Conservation (phyloP, 345 rosid species). For the Arabidopsis suecica region DNA sequence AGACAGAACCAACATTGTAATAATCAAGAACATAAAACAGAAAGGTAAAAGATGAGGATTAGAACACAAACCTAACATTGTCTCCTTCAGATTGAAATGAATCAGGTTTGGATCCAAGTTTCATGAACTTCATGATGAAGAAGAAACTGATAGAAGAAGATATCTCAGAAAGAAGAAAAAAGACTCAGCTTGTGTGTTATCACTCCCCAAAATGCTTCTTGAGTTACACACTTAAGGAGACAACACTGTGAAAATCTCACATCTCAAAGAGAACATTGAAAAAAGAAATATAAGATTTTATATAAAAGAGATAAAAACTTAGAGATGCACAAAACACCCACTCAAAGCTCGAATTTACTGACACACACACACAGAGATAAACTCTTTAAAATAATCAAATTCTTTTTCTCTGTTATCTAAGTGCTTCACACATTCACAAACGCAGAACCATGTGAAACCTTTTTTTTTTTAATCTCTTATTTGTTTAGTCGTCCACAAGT, state of each 20-base stretch:
- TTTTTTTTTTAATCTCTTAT: conserved; percentile 17
- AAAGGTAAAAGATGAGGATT: neutral
- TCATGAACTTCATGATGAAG: conserved; percentile 81
- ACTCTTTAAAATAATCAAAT: conserved; percentile 28
- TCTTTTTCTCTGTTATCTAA: conserved; percentile 46
- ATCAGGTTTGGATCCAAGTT: conserved; percentile 91
- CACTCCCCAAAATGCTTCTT: conserved; percentile 52
- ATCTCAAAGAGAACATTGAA: conserved; percentile 46
- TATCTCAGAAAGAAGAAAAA: conserved; percentile 10
- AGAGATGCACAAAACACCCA: conserved; percentile 54
- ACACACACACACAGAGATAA: conserved; percentile 55
- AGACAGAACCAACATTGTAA: conserved; percentile 17
- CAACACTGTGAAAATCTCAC: conserved; percentile 43
- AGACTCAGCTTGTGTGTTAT: neutral
- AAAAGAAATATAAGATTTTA: conserved; percentile 12
- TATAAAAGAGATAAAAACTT: conserved; percentile 21
- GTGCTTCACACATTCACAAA: conserved; percentile 50
- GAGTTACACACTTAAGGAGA: conserved; percentile 49
- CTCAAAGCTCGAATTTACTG: conserved; percentile 71
- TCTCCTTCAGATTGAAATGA: conserved; percentile 75
- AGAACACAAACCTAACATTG: conserved; percentile 56
- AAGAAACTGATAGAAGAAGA: neutral
- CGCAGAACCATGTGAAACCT: conserved; percentile 46
- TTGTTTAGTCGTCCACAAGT: conserved; percentile 1
- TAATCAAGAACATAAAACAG: neutral